These are phyloP conservation scores for Barnettozyma salicaria DNA, from an alignment of 805 yeast genomes.

Conservation along the genomic window DNA sequence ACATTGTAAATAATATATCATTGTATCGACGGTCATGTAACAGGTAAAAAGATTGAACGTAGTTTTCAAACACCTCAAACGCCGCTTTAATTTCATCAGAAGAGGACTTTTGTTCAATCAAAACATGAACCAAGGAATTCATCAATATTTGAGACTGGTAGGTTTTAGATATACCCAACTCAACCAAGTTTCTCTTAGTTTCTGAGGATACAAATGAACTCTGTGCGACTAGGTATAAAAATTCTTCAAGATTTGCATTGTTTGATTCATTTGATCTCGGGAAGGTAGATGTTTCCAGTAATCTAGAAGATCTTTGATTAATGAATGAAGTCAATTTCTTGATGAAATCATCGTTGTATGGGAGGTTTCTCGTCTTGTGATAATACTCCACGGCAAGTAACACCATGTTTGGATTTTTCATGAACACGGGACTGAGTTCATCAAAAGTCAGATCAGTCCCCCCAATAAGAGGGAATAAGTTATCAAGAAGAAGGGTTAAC, in stretches of 20 bases:
- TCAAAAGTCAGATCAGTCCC: slow-evolving; percentile 1
- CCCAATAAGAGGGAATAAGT: slow-evolving; percentile 1
- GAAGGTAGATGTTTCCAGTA: slow-evolving; percentile 30
- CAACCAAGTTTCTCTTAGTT: slow-evolving; percentile 18
- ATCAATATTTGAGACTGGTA: slow-evolving; percentile 38
- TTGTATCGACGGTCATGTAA: slow-evolving; percentile 30
- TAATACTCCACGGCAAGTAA: slow-evolving; percentile 2
- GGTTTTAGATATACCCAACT: slow-evolving; percentile 36
- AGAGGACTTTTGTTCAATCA: slow-evolving; percentile 16
- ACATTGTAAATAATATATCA: slow-evolving; percentile 32
- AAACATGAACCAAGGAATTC: slow-evolving; percentile 32
- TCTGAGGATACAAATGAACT: slow-evolving; percentile 16
- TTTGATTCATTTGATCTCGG: slow-evolving; percentile 39
- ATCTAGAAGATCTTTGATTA: slow-evolving; percentile 7
- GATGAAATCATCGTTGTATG: background rate
- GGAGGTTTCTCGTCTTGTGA: background rate
- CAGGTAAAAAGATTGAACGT: slow-evolving; percentile 32
- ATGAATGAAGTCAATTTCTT: slow-evolving; percentile 13
- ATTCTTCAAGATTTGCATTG: slow-evolving; percentile 28
- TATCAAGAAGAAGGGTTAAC: slow-evolving; percentile 15
- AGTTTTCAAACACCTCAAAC: slow-evolving; percentile 38
- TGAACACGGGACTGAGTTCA: slow-evolving; percentile 8
- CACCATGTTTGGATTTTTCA: slow-evolving; percentile 12
- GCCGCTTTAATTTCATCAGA: slow-evolving; percentile 26
- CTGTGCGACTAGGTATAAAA: slow-evolving; percentile 26